Evolutionary conservation across 805 yeast genomes (phyloP).

Genomic region (Candida loeiensis): DNA sequence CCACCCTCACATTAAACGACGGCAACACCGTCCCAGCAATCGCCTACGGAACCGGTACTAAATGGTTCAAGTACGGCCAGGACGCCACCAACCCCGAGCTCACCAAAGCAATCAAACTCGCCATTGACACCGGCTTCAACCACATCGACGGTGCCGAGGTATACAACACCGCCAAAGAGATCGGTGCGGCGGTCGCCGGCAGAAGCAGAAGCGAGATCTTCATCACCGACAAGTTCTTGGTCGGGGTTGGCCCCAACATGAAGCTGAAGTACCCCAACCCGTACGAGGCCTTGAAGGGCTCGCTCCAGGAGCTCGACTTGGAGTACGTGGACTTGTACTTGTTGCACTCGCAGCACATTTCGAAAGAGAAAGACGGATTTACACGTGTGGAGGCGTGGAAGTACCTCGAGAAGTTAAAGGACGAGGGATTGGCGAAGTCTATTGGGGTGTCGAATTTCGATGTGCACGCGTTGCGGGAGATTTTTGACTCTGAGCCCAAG

Average conservation of each 20-base stretch:
- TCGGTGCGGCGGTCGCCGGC: slow-evolving; percentile 45
- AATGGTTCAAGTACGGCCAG: slow-evolving; percentile 34
- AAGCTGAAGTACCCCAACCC: slow-evolving; percentile 25
- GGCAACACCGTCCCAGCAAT: slow-evolving; percentile 41
- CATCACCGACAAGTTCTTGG: slow-evolving; percentile 56
- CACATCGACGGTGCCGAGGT: slow-evolving; percentile 68
- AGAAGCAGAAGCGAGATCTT: slow-evolving; percentile 43
- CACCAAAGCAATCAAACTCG: slow-evolving; percentile 43
- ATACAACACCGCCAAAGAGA: slow-evolving; percentile 56
- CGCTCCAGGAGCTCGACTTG: slow-evolving; percentile 37
- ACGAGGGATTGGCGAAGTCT: slow-evolving; percentile 63
- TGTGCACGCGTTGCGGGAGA: slow-evolving; percentile 65
- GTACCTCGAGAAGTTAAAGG: slow-evolving; percentile 67
- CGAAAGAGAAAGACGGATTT: slow-evolving; percentile 32
- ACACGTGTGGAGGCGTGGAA: slow-evolving; percentile 54
- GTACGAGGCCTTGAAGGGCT: slow-evolving; percentile 34
- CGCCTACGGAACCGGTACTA: slow-evolving; percentile 42
- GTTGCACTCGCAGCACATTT: slow-evolving; percentile 44
- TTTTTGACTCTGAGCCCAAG: slow-evolving; percentile 59
- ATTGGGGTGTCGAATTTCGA: slow-evolving; percentile 80
- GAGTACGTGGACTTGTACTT: slow-evolving; percentile 53
- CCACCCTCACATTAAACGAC: slow-evolving; percentile 25
- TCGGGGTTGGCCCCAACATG: slow-evolving; percentile 12
- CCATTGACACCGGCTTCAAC: slow-evolving; percentile 50
- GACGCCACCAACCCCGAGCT: slow-evolving; percentile 29